Conservation (phyloP, 2,329 filamentous ascomycete genomes). For the Colletotrichum plurivorum region DNA sequence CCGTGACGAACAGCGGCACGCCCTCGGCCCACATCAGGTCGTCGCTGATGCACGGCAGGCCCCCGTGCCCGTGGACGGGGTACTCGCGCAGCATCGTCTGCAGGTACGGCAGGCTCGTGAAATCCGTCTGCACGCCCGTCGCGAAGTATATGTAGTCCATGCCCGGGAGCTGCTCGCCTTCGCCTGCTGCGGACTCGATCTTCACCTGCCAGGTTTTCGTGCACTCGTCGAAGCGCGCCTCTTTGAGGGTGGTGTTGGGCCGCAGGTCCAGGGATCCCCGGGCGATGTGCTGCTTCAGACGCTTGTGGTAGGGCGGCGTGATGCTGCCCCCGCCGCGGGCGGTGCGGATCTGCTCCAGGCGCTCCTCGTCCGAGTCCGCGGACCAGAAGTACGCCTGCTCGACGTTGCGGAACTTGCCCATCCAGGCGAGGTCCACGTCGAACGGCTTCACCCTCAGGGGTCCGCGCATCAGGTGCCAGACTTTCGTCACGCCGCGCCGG, state of each 20-base stretch:
- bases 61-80: slow-evolving; percentile 74
- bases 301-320: slow-evolving; percentile 76
- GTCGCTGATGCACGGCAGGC: slow-evolving; percentile 80
- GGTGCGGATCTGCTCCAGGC: slow-evolving; percentile 73
- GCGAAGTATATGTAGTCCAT: slow-evolving; percentile 83
- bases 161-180: slow-evolving; percentile 64
- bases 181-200: slow-evolving; percentile 61
- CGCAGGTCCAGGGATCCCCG: slow-evolving; percentile 67
- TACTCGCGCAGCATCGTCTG: slow-evolving; percentile 70
- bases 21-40: slow-evolving; percentile 82
- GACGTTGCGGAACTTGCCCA: slow-evolving; percentile 85
- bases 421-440: slow-evolving; percentile 83
- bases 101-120: slow-evolving; percentile 72
- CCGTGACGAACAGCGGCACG: slow-evolving; percentile 81
- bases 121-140: slow-evolving; percentile 78
- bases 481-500: slow-evolving; percentile 74
- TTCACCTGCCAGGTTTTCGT: slow-evolving; percentile 59
- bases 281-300: slow-evolving; percentile 72
- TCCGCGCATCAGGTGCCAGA: slow-evolving; percentile 79
- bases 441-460: slow-evolving; percentile 78
- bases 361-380: slow-evolving; percentile 78
- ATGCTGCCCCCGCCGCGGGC: slow-evolving; percentile 85
- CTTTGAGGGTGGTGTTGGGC: slow-evolving; percentile 69
- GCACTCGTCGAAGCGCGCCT: slow-evolving; percentile 63
- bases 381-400: slow-evolving; percentile 84